Percentiles rank a stretch among this genome's conserved stretches.
phyloP scores from a whole-genome alignment of 345 rosid species.

The Geranium brycei region DNA sequence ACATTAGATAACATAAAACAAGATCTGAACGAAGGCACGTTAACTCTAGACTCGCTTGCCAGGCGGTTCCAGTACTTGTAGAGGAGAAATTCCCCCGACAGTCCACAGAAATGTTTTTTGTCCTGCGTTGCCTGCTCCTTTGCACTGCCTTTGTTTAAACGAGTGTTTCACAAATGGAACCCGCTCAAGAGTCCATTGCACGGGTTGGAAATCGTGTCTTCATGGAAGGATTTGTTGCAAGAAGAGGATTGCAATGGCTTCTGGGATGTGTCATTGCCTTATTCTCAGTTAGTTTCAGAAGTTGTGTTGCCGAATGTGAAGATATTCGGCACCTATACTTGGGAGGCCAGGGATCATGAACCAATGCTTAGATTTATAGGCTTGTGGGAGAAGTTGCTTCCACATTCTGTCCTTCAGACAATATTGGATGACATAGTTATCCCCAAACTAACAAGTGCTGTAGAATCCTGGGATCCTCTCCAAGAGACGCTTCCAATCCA shows the following conservation, averaged over 20 bases:
- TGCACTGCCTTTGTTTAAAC: slow-evolving; percentile 23
- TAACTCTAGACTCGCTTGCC: slow-evolving; percentile 55
- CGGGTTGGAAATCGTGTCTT: slow-evolving; percentile 41
- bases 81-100: slow-evolving; percentile 33
- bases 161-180: slow-evolving; percentile 92
- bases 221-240: slow-evolving; percentile 65
- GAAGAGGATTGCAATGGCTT: slow-evolving; percentile 34
- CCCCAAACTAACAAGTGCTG: slow-evolving; percentile 72
- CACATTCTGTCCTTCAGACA: slow-evolving; percentile 46
- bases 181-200: slow-evolving; percentile 62
- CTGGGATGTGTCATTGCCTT: no score
- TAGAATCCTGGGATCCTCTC: slow-evolving; percentile 81
- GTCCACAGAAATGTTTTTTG: slow-evolving; percentile 64
- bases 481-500: slow-evolving; percentile 74
- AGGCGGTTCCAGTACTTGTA: slow-evolving; percentile 38
- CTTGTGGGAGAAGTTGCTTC: slow-evolving; percentile 21
- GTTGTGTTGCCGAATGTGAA: no score
- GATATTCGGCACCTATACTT: slow-evolving; percentile 21
- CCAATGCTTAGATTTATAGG: slow-evolving; percentile 68
- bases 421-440: slow-evolving; percentile 51
- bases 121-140: slow-evolving; percentile 38
- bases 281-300: no score
- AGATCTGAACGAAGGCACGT: slow-evolving; percentile 40
- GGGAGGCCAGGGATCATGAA: slow-evolving; percentile 91
- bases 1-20: slow-evolving; percentile 38